Conservation (phyloP, 176 grass and related monocot species). For the Zoysia pacifica region DNA sequence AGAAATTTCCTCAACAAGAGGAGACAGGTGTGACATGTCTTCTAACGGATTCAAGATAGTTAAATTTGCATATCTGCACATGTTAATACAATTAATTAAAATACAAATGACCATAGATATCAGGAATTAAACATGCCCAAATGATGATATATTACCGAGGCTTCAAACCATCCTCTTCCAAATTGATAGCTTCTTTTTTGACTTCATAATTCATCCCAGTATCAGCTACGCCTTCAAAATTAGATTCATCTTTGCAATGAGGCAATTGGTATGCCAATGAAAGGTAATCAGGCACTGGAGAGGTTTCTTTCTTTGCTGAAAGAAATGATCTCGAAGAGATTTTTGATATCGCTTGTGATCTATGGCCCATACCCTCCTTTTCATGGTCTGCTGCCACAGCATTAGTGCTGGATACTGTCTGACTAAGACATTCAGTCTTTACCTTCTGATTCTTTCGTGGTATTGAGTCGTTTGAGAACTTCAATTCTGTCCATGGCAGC, state of each 20-base stretch:
- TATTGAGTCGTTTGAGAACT: constrained; percentile 42
- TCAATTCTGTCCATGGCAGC: constrained; percentile 45
- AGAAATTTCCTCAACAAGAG: constrained; percentile 20
- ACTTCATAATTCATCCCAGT: constrained; percentile 27
- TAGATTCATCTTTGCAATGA: constrained; percentile 27
- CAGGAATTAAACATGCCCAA: constrained; percentile 3
- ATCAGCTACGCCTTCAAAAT: constrained; percentile 13
- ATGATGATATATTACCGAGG: constrained; percentile 54
- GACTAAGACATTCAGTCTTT: constrained; percentile 35
- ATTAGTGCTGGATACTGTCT: constrained; percentile 24
- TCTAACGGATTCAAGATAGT: constrained; percentile 44
- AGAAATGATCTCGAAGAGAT: constrained; percentile 27
- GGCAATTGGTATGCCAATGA: constrained; percentile 11
- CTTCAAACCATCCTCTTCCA: constrained; percentile 33
- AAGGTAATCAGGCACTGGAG: not conserved
- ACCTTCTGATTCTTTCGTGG: constrained; percentile 47
- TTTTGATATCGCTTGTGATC: constrained; percentile 28
- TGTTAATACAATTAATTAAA: constrained; percentile 29
- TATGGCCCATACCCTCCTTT: constrained; percentile 30
- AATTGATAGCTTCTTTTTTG: constrained; percentile 26
- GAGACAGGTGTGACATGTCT: constrained; percentile 33
- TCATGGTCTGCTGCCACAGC: constrained; percentile 25
- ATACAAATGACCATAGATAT: constrained; percentile 14
- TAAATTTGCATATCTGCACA: constrained; percentile 52
- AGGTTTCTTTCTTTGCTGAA: constrained; percentile 32